A percentile compares a stretch with the other conserved stretches of the same genome.
Evolutionary conservation across 768 basidiomycete genomes (phyloP).

Genomic region (Hygrophoropsis aurantiaca): DNA sequence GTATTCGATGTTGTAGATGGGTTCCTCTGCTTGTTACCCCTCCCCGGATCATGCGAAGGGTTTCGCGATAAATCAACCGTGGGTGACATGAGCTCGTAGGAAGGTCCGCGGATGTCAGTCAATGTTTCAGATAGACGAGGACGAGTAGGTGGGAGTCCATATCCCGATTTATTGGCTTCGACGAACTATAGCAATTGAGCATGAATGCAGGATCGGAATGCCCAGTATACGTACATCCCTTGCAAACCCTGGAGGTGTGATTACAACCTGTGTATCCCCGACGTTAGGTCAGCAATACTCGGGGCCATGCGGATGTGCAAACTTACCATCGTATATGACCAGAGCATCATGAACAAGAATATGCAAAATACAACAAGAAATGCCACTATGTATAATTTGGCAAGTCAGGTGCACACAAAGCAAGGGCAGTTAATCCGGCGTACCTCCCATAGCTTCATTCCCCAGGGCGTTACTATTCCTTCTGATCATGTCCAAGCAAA

Average conservation of each 20-base stretch:
- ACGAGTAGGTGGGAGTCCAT: slow-evolving; percentile 7
- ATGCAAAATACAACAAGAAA: slow-evolving; percentile 63
- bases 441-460: slow-evolving; percentile 60
- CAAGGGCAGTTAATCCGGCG: slow-evolving; percentile 34
- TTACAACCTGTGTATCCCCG: slow-evolving; percentile 54
- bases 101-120: slow-evolving; percentile 24
- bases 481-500: slow-evolving; percentile 72
- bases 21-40: neutral
- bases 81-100: slow-evolving; percentile 26
- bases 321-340: slow-evolving; percentile 76
- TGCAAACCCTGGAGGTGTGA: slow-evolving; percentile 71
- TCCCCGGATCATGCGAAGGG: slow-evolving; percentile 12
- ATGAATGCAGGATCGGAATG: neutral
- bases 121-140: slow-evolving; percentile 17
- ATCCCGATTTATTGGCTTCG: slow-evolving; percentile 20
- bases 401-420: neutral
- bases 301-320: neutral
- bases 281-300: neutral
- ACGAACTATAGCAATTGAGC: slow-evolving; percentile 17
- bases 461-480: slow-evolving; percentile 42
- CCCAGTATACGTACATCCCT: slow-evolving; percentile 48
- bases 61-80: slow-evolving; percentile 7
- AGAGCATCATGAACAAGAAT: slow-evolving; percentile 68
- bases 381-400: slow-evolving; percentile 45
- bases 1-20: slow-evolving; percentile 10